Percentiles rank a stretch among this genome's conserved stretches.
phyloP scores from a whole-genome alignment of 2,329 filamentous ascomycete genomes.

The Cytospora leucostoma region DNA sequence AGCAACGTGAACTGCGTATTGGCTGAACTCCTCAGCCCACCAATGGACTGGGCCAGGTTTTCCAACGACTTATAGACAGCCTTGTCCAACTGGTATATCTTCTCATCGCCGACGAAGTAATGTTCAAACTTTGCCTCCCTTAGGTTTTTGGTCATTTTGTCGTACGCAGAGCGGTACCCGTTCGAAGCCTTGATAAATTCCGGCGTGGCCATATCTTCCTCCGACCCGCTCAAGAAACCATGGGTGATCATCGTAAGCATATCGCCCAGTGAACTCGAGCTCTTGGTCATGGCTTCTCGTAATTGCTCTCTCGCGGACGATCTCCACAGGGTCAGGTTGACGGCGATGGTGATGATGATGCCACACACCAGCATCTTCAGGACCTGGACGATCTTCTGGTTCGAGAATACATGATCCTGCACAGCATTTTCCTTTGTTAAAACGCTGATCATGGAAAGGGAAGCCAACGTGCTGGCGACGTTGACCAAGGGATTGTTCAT shows the following conservation, averaged over 20 bases:
- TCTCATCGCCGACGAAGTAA: slow-evolving; percentile 77
- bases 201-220: slow-evolving; percentile 71
- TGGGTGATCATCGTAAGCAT: slow-evolving; percentile 80
- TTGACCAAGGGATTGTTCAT: slow-evolving; percentile 79
- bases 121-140: slow-evolving; percentile 89
- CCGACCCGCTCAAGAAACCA: slow-evolving; percentile 80
- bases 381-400: slow-evolving; percentile 78
- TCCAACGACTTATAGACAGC: slow-evolving; percentile 83
- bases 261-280: slow-evolving; percentile 74
- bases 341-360: slow-evolving; percentile 68
- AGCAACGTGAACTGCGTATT: slow-evolving; percentile 85
- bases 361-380: slow-evolving; percentile 83
- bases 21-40: slow-evolving; percentile 86
- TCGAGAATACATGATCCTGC: slow-evolving; percentile 77
- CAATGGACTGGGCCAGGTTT: slow-evolving; percentile 82
- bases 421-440: slow-evolving; percentile 90
- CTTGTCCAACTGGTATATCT: slow-evolving; percentile 76
- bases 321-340: slow-evolving; percentile 78
- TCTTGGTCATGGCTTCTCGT: slow-evolving; percentile 70
- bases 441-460: slow-evolving; percentile 85
- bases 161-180: slow-evolving; percentile 67
- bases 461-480: slow-evolving; percentile 81
- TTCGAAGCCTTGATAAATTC: slow-evolving; percentile 64
- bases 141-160: slow-evolving; percentile 72
- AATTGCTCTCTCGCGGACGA: slow-evolving; percentile 74